Evolutionary conservation across 495 filamentous ascomycete genomes (phyloP).

Genomic region (Cercophora samala): DNA sequence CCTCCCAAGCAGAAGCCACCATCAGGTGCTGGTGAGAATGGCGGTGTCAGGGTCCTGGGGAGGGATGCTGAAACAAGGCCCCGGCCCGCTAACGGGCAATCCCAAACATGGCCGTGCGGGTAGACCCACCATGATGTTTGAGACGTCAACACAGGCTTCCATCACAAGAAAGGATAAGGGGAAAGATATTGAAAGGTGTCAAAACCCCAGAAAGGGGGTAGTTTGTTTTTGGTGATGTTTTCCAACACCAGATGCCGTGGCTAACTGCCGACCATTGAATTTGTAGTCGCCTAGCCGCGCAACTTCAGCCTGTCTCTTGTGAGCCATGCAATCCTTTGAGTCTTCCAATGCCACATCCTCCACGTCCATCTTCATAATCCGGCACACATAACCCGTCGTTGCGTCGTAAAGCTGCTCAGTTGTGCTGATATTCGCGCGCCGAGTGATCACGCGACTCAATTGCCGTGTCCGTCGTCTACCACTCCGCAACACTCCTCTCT

Average conservation of each 20-base stretch:
- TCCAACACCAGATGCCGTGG: slow-evolving; percentile 10
- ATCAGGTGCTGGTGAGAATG: slow-evolving; percentile 12
- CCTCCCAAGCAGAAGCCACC: slow-evolving; percentile 11
- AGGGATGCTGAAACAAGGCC: slow-evolving; percentile 39
- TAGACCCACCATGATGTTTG: slow-evolving; percentile 33
- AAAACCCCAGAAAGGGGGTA: slow-evolving; percentile 11
- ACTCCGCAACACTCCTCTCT: not conserved
- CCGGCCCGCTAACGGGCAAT: slow-evolving; percentile 31
- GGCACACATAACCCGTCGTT: not conserved
- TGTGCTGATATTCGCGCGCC: not conserved
- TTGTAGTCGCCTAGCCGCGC: slow-evolving; percentile 21
- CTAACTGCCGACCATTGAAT: slow-evolving; percentile 27
- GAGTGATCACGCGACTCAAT: not conserved
- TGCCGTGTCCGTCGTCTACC: not conserved
- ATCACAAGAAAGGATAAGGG: slow-evolving; percentile 13
- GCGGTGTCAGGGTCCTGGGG: slow-evolving; percentile 26
- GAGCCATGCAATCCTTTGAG: slow-evolving; percentile 16
- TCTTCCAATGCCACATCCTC: slow-evolving; percentile 16
- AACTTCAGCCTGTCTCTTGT: slow-evolving; percentile 20
- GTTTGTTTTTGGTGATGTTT: slow-evolving; percentile 13
- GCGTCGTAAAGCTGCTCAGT: slow-evolving; percentile 5
- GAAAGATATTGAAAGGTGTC: slow-evolving; percentile 12
- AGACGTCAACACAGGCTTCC: slow-evolving; percentile 20
- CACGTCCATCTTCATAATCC: slow-evolving; percentile 6
- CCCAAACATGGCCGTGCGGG: slow-evolving; percentile 35